Base-by-base conservation (phyloP, 2,329 filamentous ascomycete species). In the Penicillium thymicola region DNA sequence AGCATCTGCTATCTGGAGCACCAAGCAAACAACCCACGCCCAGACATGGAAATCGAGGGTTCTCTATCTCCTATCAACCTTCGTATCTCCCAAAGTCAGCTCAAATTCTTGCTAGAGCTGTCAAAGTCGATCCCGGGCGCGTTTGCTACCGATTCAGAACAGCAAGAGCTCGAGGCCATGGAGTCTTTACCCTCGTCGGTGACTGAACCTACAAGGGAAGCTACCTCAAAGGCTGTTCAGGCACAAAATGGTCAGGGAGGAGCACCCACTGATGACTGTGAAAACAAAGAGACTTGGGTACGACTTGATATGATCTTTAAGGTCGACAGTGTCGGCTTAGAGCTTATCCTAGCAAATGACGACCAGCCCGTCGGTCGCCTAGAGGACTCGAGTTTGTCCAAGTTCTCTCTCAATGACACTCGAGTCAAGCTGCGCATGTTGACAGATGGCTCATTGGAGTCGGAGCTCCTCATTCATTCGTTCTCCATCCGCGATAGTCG, bases 401-500 rank as follows among this genome's bases (percentile, higher is more conserved):
- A 90, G 40, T 99, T 99, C 76, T 96, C 93, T 13, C 81, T 99
- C 36, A 94, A 99, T 67, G 88, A 96, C 61, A 97, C 92, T 7
- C 89, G 88, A 65, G 81, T 97, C 60, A 99, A 97, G 78, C 83
- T 96, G 9, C 86, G 92, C 27, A 94, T 97, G 88, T 84, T 97
- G 66, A 95, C 89, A 21, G 93, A 99, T 72, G 88, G 89, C 7
- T 92, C 92, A 0, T 76, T 99, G 40, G 94, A 99, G 72, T 92
- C 92, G 2, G 95, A 99, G 70, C 83, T 99, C 7, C 82, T 96
- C 36, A 92, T 99, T 16, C 89, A 94, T 58, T 94, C 93, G 0
- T 97, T 99, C 72, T 96, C 92, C 0, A 96, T 97, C 62, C 85
- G 90, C 54, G 94, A 99, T 72, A 97, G 89, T 61, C 87, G 95